Conservation (phyloP, 805 yeast genomes). For the Candida yuanshanica region DNA sequence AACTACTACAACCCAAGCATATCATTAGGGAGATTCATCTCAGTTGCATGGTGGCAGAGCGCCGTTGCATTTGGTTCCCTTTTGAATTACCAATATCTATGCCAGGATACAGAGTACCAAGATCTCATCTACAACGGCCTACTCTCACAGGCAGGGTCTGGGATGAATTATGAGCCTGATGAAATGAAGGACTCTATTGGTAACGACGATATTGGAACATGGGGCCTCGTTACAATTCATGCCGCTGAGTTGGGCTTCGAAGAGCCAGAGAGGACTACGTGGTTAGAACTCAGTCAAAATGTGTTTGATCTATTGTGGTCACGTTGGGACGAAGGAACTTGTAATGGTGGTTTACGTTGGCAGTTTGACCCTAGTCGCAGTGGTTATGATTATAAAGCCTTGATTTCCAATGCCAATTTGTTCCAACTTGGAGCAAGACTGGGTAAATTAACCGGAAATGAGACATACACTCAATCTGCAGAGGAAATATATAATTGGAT, state of each 20-base stretch:
- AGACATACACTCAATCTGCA: constrained; percentile 45
- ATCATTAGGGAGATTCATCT: constrained; percentile 49
- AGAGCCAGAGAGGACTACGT: constrained; percentile 39
- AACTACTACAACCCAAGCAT: constrained; percentile 57
- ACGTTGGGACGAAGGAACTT: constrained; percentile 51
- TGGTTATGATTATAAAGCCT: constrained; percentile 59
- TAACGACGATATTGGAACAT: constrained; percentile 60
- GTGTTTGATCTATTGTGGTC: constrained; percentile 49
- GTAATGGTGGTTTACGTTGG: constrained; percentile 69
- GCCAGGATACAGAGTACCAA: constrained; percentile 62
- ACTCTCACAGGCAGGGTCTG: constrained; percentile 34
- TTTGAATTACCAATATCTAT: constrained; percentile 68
- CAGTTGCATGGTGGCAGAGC: constrained; percentile 87
- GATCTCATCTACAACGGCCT: constrained; percentile 50
- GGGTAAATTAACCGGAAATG: constrained; percentile 51
- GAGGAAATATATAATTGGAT: constrained; percentile 57
- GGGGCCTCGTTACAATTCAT: constrained; percentile 59
- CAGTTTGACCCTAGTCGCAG: constrained; percentile 56
- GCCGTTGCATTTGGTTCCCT: constrained; percentile 70
- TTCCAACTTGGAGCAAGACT: constrained; percentile 60
- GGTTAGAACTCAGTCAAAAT: constrained; percentile 55
- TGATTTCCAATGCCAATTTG: constrained; percentile 59
- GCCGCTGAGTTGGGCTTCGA: constrained; percentile 57
- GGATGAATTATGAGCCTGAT: constrained; percentile 52
- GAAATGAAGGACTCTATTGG: constrained; percentile 1